Evolutionary conservation across 345 rosid species (phyloP).

Genomic region (Brassica carinata): DNA sequence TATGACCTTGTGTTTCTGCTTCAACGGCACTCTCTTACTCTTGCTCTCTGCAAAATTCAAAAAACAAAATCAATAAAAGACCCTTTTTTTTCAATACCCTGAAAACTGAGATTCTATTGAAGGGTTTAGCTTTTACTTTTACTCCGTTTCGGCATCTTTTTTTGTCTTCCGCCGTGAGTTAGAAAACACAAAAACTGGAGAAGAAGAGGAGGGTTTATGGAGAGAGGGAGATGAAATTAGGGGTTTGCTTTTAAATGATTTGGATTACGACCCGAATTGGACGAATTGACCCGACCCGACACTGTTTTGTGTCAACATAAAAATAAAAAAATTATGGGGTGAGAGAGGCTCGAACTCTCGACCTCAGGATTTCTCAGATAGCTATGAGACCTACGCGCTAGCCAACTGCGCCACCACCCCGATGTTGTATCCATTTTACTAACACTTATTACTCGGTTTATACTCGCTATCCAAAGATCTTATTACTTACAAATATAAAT

Average conservation of each 20-base stretch:
- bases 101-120: not conserved
- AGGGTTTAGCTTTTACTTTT: constrained; percentile 55
- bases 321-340: constrained; percentile 48
- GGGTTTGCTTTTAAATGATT: constrained; percentile 30
- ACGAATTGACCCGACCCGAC: not conserved
- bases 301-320: not conserved
- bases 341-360: constrained; percentile 96
- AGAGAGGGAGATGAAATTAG: constrained; percentile 22
- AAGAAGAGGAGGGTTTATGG: constrained; percentile 13
- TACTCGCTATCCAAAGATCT: too few relatives aligned
- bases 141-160: constrained; percentile 76
- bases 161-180: constrained; percentile 1
- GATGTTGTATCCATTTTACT: too few relatives aligned
- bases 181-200: not conserved
- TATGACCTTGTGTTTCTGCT: constrained; percentile 80
- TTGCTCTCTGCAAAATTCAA: constrained; percentile 67
- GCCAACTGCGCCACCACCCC: constrained; percentile 98
- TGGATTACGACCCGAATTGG: constrained; percentile 23
- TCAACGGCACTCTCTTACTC: constrained; percentile 86
- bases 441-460: too few relatives aligned
- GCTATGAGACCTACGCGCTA: constrained; percentile 98
- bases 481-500: too few relatives aligned
- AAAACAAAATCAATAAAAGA: not conserved
- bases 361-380: constrained; percentile 82
- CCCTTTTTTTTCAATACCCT: not conserved